Base-by-base conservation (phyloP, 345 rosid genomes). In the Pugionium cornutum region DNA sequence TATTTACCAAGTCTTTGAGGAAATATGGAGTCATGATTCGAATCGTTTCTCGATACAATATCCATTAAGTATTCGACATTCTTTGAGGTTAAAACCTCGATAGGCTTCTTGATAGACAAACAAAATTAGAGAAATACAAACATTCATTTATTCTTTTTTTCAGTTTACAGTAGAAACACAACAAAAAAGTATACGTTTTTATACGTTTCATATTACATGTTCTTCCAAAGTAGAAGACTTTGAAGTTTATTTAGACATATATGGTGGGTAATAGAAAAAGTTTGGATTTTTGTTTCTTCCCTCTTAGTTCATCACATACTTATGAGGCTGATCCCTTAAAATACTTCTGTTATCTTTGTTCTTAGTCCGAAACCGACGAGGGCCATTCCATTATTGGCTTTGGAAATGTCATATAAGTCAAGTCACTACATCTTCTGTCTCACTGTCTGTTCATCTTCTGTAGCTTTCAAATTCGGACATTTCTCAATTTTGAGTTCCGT, bases 31-130 rank as follows among this genome's bases (percentile, higher is more conserved):
- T 92, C 95, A 30, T 92, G 96, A 69, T 92, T 18, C 98, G 64
- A 92, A 95, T 78, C 89, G 98, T 40, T 76, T 43, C 76, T 91
- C 98, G 27, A 91, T 89, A 96, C 98, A 91, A 71, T 91, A 18
- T 18, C 98, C 98, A 91, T 91, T 7, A 91, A 78, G 80, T 86
- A 91, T 54, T 91, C 98, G 30, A 91, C 98, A 75, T 91, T 89
- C 74, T 89, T 91, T 60, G 98, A 95, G 67, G 98, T 96, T 50
- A 96, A 91, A 40, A 91, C 98, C 71, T 91, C 98, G 9, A 91
- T 91, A 2, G 98, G 98, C 72, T 86, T 91, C 84, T 91, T 91
- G 69, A 18, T 18, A 18, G 18, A 18, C 18, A 18, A 18, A 18
- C 18, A 18, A 18, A 18, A 18, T 18, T 18, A 18, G 18, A 18